These are phyloP conservation scores for Paecilomyces formosus DNA, from an alignment of 2,329 filamentous ascomycete species.

Conservation along the genomic window DNA sequence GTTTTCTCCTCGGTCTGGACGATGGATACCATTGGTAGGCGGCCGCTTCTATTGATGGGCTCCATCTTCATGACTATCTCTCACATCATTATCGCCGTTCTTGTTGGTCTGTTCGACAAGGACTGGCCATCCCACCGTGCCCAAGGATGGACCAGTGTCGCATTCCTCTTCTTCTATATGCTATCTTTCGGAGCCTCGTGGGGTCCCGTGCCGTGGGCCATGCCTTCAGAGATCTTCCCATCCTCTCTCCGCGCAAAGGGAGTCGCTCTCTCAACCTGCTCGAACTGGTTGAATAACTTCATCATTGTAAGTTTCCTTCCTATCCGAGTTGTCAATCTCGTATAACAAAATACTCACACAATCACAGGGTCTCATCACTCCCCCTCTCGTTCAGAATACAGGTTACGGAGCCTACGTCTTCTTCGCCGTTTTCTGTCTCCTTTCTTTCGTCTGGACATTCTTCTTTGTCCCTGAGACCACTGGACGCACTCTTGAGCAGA, in stretches of 20 bases:
- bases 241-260: constrained; percentile 56
- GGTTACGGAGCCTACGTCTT: constrained; percentile 50
- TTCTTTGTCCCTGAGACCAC: constrained; percentile 53
- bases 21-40: constrained; percentile 42
- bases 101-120: constrained; percentile 47
- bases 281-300: constrained; percentile 60
- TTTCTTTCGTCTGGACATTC: constrained; percentile 46
- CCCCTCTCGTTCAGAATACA: constrained; percentile 54
- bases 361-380: constrained; percentile 52
- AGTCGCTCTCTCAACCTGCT: constrained; percentile 55
- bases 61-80: constrained; percentile 39
- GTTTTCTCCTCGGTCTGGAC: constrained; percentile 42
- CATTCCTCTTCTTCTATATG: constrained; percentile 57
- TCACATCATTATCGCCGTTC: constrained; percentile 45
- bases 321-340: background rate
- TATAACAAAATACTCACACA: background rate
- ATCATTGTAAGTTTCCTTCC: constrained; percentile 40
- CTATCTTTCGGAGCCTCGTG: constrained; percentile 55
- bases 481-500: constrained; percentile 48
- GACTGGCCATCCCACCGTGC: constrained; percentile 45
- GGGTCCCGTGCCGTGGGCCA: constrained; percentile 43
- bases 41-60: constrained; percentile 40
- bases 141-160: constrained; percentile 50
- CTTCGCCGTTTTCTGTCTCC: constrained; percentile 49
- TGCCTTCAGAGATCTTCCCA: constrained; percentile 56